Evolutionary conservation across 2,329 filamentous ascomycete genomes (phyloP).

Genomic region (Xylariaceae sp.): DNA sequence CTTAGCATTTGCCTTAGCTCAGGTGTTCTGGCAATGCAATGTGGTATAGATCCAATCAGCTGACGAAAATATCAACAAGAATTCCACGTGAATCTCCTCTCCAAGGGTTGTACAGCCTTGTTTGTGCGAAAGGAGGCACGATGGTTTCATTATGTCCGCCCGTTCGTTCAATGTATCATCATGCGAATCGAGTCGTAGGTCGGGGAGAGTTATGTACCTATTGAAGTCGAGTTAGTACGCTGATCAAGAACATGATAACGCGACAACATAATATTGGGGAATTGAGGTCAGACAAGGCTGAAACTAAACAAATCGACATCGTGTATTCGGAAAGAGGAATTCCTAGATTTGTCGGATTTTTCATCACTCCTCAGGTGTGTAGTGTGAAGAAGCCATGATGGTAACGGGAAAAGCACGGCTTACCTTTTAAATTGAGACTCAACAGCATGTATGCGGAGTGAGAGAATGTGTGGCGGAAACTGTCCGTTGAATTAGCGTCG

Average conservation of each 20-base stretch:
- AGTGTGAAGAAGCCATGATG: not conserved
- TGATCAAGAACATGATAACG: slow-evolving; percentile 5
- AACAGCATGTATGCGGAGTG: too few species aligned
- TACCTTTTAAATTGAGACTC: too few species aligned
- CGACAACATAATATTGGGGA: slow-evolving; percentile 6
- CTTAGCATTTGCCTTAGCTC: slow-evolving; percentile 24
- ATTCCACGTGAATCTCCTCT: slow-evolving; percentile 42
- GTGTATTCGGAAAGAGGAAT: slow-evolving; percentile 66
- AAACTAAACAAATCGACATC: slow-evolving; percentile 64
- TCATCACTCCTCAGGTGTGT: slow-evolving; percentile 49
- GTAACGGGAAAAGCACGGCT: too few species aligned
- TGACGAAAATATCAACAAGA: slow-evolving; percentile 65
- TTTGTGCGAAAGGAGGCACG: slow-evolving; percentile 44
- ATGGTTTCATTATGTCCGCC: slow-evolving; percentile 63
- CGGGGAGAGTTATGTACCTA: slow-evolving; percentile 38
- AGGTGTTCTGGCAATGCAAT: slow-evolving; percentile 8
- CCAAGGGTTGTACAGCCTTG: slow-evolving; percentile 61
- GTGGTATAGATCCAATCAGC: slow-evolving; percentile 43
- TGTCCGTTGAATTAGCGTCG: not conserved
- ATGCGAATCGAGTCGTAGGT: slow-evolving; percentile 31
- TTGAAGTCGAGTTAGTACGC: slow-evolving; percentile 5
- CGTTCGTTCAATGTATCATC: slow-evolving; percentile 67
- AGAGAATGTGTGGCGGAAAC: too few species aligned
- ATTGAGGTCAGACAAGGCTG: slow-evolving; percentile 61
- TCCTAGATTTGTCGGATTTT: slow-evolving; percentile 55